Percentiles rank a stretch among this genome's conserved stretches.
These are phyloP conservation scores for Colletotrichum sp. DNA, from an alignment of 2,329 filamentous ascomycete genomes.

Conservation along the genomic window DNA sequence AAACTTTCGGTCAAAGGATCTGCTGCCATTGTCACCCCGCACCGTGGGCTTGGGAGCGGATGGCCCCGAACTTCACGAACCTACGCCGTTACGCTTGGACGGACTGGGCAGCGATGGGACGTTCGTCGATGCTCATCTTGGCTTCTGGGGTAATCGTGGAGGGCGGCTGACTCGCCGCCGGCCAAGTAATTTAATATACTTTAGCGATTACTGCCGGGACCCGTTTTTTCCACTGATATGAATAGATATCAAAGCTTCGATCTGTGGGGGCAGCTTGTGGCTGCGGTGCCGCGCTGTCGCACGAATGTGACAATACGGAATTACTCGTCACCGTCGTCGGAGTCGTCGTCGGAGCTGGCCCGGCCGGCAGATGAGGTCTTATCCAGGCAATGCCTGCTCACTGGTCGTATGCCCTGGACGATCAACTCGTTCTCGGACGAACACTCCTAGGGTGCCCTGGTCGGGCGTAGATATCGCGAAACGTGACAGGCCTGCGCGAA, in stretches of 20 bases:
- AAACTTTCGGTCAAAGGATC: neutral
- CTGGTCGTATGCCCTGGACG: neutral
- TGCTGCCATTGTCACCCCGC: neutral
- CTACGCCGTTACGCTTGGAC: neutral
- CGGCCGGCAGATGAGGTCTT: neutral
- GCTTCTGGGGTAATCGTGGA: constrained; percentile 17
- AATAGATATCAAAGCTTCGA: neutral
- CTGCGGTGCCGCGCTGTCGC: neutral
- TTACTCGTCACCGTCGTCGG: neutral
- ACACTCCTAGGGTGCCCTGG: neutral
- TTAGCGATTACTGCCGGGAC: neutral
- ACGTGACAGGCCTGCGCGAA: neutral
- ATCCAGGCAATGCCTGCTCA: neutral
- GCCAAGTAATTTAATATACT: constrained; percentile 3
- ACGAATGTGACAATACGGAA: neutral
- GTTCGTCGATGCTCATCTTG: neutral
- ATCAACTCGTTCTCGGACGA: neutral
- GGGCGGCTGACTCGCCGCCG: constrained; percentile 2
- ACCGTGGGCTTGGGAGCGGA: neutral
- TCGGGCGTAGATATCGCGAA: neutral
- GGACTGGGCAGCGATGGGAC: neutral
- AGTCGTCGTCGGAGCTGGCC: neutral
- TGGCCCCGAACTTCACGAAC: neutral
- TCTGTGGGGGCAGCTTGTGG: neutral
- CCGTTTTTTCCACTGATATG: neutral